Conservation (phyloP, 768 basidiomycete genomes). For the Leccinum rimulosum region DNA sequence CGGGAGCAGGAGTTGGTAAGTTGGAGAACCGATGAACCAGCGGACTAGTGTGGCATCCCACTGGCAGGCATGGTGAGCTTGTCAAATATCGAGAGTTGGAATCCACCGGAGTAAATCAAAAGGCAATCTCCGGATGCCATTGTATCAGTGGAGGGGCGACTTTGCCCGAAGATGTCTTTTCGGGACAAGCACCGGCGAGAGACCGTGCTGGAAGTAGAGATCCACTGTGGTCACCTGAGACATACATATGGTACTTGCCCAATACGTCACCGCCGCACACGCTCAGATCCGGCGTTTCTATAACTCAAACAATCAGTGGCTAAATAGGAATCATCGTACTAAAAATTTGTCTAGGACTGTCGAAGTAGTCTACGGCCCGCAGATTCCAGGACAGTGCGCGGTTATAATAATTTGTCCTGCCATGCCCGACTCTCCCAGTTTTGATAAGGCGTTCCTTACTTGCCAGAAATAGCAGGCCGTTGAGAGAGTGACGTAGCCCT, state of each 20-base stretch:
- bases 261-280: not conserved
- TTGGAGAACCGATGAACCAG: conserved; percentile 1
- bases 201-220: not conserved
- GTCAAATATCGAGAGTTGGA: conserved; percentile 19
- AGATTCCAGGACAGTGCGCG: too few relatives aligned
- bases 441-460: too few relatives aligned
- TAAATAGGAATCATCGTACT: not conserved
- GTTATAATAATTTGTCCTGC: too few relatives aligned
- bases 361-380: too few relatives aligned
- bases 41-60: not conserved
- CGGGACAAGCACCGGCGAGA: conserved; percentile 9
- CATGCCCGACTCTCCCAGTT: too few relatives aligned
- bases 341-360: not conserved
- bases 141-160: conserved; percentile 9
- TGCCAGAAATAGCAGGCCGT: not conserved
- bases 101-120: conserved; percentile 8
- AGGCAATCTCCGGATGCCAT: conserved; percentile 14
- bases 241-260: too few relatives aligned
- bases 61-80: not conserved
- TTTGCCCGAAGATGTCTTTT: conserved; percentile 23
- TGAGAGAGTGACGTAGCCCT: too few relatives aligned
- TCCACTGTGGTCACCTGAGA: not conserved
- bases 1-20: not conserved
- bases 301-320: not conserved
- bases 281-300: not conserved